phyloP scores from a whole-genome alignment of 1,139 yeast species.

The Nakaseomyces delphensis region DNA sequence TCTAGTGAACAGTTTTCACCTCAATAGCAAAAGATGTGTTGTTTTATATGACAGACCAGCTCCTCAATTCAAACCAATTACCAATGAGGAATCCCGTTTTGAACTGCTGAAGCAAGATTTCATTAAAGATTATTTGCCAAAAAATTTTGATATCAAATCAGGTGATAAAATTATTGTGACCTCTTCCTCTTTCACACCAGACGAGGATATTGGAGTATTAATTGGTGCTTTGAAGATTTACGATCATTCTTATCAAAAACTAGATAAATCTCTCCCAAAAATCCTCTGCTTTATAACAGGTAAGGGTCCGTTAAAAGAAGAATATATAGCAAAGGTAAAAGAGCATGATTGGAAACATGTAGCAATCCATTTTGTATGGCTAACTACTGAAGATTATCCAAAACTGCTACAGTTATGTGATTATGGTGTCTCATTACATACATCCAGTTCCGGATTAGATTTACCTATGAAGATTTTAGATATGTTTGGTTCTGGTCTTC shows the following conservation, averaged over 20 bases:
- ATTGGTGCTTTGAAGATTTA: constrained; percentile 59
- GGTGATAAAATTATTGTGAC: constrained; percentile 61
- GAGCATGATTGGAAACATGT: constrained; percentile 42
- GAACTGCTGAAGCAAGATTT: constrained; percentile 31
- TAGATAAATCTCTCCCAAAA: constrained; percentile 36
- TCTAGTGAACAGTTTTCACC: constrained; percentile 46
- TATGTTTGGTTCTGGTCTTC: constrained; percentile 93
- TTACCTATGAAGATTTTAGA: constrained; percentile 97
- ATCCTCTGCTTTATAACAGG: constrained; percentile 77
- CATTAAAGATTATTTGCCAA: constrained; percentile 36
- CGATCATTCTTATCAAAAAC: constrained; percentile 35
- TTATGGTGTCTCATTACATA: constrained; percentile 80
- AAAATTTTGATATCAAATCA: constrained; percentile 30
- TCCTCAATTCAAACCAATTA: constrained; percentile 50
- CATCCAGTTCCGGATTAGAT: constrained; percentile 87
- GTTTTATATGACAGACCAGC: constrained; percentile 74
- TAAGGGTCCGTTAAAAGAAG: constrained; percentile 70
- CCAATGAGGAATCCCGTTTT: constrained; percentile 19
- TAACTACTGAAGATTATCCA: constrained; percentile 74
- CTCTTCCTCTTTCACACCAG: constrained; percentile 92
- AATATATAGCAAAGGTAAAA: constrained; percentile 42
- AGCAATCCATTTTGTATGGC: constrained; percentile 62
- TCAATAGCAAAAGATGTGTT: constrained; percentile 32
- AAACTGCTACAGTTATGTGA: constrained; percentile 67
- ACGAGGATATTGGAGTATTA: constrained; percentile 72